A percentile compares a stretch with the other conserved stretches of the same genome.
phyloP scores from a whole-genome alignment of 805 yeast genomes.

The Candida cerambycidarum region DNA sequence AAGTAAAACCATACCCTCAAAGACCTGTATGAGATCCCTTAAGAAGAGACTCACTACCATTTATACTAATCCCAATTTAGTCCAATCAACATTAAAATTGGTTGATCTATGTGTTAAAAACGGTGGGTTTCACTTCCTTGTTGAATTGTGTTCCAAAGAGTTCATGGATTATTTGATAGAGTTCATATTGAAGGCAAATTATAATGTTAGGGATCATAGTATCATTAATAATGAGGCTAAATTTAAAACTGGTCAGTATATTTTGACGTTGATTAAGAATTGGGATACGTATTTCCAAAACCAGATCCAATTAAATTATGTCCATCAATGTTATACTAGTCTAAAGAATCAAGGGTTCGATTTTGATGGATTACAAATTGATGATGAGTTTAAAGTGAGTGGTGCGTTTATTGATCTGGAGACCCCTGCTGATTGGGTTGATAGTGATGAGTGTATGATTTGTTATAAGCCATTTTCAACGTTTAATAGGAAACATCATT shows the following conservation, averaged over 20 bases:
- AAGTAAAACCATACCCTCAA: constrained; percentile 73
- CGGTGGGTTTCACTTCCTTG: constrained; percentile 83
- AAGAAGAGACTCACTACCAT: constrained; percentile 67
- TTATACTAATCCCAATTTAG: constrained; percentile 72
- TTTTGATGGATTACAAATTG: constrained; percentile 53
- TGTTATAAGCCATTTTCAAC: constrained; percentile 80
- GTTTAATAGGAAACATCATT: constrained; percentile 90
- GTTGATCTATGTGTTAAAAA: constrained; percentile 88
- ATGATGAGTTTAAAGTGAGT: constrained; percentile 23
- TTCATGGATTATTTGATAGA: constrained; percentile 78
- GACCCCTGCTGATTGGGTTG: constrained; percentile 98
- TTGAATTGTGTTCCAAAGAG: constrained; percentile 78
- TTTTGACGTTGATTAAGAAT: constrained; percentile 65
- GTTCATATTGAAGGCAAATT: constrained; percentile 37
- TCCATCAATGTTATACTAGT: constrained; percentile 58
- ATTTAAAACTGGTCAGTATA: constrained; percentile 51
- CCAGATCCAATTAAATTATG: constrained; percentile 64
- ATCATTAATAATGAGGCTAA: constrained; percentile 25
- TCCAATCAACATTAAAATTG: constrained; percentile 70
- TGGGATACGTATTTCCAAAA: constrained; percentile 76
- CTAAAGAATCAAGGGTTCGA: constrained; percentile 61
- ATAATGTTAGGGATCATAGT: constrained; percentile 28
- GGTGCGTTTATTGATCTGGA: constrained; percentile 73
- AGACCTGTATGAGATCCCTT: constrained; percentile 80
- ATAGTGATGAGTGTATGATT: constrained; percentile 92